phyloP scores from a whole-genome alignment of 768 basidiomycete genomes.

The Xerocomellus dryophilus region DNA sequence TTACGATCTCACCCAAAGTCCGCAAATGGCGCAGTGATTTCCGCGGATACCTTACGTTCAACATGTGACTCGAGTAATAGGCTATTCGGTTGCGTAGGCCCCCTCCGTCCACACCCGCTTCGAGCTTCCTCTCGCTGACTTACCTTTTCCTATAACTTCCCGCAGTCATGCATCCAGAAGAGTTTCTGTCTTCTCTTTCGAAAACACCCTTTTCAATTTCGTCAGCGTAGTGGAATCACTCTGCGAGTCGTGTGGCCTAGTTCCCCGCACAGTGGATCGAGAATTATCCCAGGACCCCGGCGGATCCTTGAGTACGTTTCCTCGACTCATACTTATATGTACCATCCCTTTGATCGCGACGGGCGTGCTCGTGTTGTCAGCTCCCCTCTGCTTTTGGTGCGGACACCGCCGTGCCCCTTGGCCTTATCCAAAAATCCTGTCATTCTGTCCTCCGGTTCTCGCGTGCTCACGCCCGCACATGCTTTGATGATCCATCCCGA shows the following conservation, averaged over 20 bases:
- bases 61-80: conserved; percentile 22
- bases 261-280: conserved; percentile 31
- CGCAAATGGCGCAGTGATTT: conserved; percentile 29
- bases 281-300: conserved; percentile 30
- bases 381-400: conserved; percentile 4
- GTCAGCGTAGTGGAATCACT: background rate
- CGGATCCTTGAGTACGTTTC: conserved; percentile 27
- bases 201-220: conserved; percentile 11
- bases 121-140: conserved; percentile 15
- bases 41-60: conserved; percentile 28
- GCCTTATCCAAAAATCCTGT: conserved; percentile 3
- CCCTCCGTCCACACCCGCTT: conserved; percentile 13
- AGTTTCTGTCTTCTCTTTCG: conserved; percentile 4
- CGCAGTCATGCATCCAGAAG: conserved; percentile 11
- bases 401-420: conserved; percentile 9
- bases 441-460: conserved; percentile 4
- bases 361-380: conserved; percentile 3
- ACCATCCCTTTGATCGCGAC: conserved; percentile 18
- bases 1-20: conserved; percentile 26
- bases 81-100: conserved; percentile 22
- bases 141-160: conserved; percentile 11
- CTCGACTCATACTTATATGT: conserved; percentile 25
- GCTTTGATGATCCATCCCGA: conserved; percentile 15
- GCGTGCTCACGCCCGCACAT: conserved; percentile 7
- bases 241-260: conserved; percentile 15